Evolutionary conservation across 2,329 filamentous ascomycete species (phyloP).

Genomic region (Colletotrichum plurivorum): DNA sequence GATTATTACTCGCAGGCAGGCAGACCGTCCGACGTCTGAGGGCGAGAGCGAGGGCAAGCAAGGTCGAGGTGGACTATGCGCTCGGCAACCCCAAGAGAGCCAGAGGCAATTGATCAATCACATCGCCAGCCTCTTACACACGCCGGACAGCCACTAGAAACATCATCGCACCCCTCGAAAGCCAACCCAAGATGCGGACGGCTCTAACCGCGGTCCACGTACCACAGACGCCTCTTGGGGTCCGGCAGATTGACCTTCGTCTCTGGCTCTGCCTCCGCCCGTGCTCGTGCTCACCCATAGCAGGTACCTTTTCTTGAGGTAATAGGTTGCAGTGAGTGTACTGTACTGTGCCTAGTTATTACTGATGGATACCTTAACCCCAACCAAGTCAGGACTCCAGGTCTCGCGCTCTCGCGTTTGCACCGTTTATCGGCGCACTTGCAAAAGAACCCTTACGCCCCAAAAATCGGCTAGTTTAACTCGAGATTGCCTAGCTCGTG

Average conservation of each 20-base stretch:
- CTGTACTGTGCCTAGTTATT: too few species aligned
- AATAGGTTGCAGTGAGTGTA: too few species aligned
- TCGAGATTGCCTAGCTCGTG: slow-evolving; percentile 21
- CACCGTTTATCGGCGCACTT: slow-evolving; percentile 18
- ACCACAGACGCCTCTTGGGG: slow-evolving; percentile 10
- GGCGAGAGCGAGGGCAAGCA: background rate
- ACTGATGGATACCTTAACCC: too few species aligned
- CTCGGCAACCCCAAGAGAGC: background rate
- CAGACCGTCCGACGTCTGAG: background rate
- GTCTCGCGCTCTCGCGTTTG: slow-evolving; percentile 5
- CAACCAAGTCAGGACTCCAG: too few species aligned
- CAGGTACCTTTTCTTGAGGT: too few species aligned
- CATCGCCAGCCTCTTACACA: background rate
- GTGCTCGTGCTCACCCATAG: too few species aligned
- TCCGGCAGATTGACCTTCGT: slow-evolving; percentile 1
- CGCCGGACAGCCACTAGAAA: background rate
- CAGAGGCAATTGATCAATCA: slow-evolving; percentile 3
- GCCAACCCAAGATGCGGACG: background rate
- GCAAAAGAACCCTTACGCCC: slow-evolving; percentile 30
- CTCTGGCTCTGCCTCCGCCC: background rate
- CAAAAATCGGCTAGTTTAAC: slow-evolving; percentile 2
- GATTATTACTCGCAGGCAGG: background rate
- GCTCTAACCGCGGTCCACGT: slow-evolving; percentile 2
- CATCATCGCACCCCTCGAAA: too few species aligned
- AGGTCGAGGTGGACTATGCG: slow-evolving; percentile 2